Evolutionary conservation across 768 basidiomycete species (phyloP).

Genomic region (Rickenella mellea): DNA sequence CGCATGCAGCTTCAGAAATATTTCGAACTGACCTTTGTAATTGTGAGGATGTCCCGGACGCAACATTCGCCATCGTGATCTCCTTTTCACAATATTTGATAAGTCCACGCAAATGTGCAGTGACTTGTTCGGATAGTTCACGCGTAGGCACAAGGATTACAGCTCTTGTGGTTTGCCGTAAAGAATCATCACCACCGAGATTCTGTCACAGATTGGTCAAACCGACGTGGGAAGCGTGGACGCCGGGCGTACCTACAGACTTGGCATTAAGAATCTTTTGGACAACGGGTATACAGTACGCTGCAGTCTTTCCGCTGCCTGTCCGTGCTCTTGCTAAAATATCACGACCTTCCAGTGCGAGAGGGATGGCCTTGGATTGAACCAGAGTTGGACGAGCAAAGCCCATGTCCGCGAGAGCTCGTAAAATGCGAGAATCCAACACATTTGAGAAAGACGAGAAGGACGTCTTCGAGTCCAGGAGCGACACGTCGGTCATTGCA

Average conservation of each 20-base stretch:
- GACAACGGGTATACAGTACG: conserved; percentile 85
- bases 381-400: conserved; percentile 90
- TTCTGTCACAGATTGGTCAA: conserved; percentile 20
- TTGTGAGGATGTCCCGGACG: conserved; percentile 59
- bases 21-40: conserved; percentile 52
- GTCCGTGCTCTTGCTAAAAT: conserved; percentile 92
- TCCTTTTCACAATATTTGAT: conserved; percentile 74
- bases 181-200: conserved; percentile 27
- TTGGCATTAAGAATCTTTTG: conserved; percentile 83
- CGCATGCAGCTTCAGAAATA: background rate
- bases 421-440: conserved; percentile 77
- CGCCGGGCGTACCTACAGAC: conserved; percentile 42
- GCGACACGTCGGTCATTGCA: conserved; percentile 18
- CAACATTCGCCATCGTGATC: conserved; percentile 64
- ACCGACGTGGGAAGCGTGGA: conserved; percentile 6
- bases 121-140: conserved; percentile 88
- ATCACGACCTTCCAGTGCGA: conserved; percentile 82
- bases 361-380: conserved; percentile 85
- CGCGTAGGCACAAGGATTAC: conserved; percentile 83
- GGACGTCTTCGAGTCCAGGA: conserved; percentile 21
- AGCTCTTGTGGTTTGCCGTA: conserved; percentile 55
- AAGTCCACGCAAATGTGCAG: conserved; percentile 53
- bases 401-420: conserved; percentile 81
- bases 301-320: conserved; percentile 94
- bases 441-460: conserved; percentile 58